These are phyloP conservation scores for Cladobotryum mycophilum DNA, from an alignment of 2,329 filamentous ascomycete species.

Conservation along the genomic window DNA sequence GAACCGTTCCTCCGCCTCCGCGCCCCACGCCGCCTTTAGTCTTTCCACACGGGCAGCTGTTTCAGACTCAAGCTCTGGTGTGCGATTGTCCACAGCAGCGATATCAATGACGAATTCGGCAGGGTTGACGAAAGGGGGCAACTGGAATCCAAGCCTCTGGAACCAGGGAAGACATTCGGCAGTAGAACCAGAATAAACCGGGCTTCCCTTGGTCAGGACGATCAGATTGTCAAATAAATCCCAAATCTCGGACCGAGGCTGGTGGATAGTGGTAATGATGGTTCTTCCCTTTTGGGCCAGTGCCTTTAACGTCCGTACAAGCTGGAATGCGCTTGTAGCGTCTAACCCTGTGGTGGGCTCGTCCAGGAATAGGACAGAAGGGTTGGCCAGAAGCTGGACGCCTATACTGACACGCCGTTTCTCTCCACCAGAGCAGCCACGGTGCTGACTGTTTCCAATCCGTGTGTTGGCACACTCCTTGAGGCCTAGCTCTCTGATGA, in stretches of 20 bases:
- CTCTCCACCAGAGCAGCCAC: constrained; percentile 73
- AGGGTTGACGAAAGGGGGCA: constrained; percentile 70
- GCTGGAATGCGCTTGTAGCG: constrained; percentile 68
- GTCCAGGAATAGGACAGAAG: constrained; percentile 70
- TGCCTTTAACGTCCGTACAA: constrained; percentile 62
- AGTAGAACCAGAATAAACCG: constrained; percentile 60
- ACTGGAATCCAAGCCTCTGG: constrained; percentile 47
- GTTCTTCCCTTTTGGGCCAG: constrained; percentile 64
- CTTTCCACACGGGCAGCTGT: constrained; percentile 54
- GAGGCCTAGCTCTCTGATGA: constrained; percentile 67
- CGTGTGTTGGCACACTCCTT: constrained; percentile 72
- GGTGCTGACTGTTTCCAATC: constrained; percentile 64
- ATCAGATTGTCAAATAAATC: constrained; percentile 67
- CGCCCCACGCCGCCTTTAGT: constrained; percentile 55
- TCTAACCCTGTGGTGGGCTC: constrained; percentile 75
- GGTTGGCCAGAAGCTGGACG: constrained; percentile 72
- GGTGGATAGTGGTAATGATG: constrained; percentile 68
- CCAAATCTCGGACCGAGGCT: constrained; percentile 76
- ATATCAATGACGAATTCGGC: constrained; percentile 72
- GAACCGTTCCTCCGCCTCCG: constrained; percentile 27
- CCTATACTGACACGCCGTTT: constrained; percentile 72
- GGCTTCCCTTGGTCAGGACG: constrained; percentile 59
- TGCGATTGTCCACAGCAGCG: constrained; percentile 67
- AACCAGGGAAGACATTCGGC: constrained; percentile 60
- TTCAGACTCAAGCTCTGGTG: constrained; percentile 55